Base-by-base conservation (phyloP, 1,284 basidiomycete genomes). In the Acaromyces ingoldii region DNA sequence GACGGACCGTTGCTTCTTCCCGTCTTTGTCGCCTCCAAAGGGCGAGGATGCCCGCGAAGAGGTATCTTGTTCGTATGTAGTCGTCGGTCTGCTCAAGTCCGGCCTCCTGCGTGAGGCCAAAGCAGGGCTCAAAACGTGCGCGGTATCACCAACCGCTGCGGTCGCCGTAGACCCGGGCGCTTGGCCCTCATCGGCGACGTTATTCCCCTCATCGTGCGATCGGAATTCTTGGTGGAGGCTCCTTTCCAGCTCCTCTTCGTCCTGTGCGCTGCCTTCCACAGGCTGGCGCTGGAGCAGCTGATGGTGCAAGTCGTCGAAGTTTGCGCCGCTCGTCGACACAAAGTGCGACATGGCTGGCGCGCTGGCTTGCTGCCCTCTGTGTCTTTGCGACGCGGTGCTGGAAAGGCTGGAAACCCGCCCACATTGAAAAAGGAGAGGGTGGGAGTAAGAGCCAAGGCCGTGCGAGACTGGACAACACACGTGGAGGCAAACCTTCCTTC, bases 331-430 rank as follows among this genome's bases (percentile, higher is more conserved):
- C 26, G 59, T 53, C 19, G 70, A 71, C 24, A 74, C 64, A 38
- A 74, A 74, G 42, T 70, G 71, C 30, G 71, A 69, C 71, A 74
- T 74, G 46, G 17, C 24, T 17, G 2, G n/a, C 7, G 4, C 13
- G 38, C 36, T 4, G 19, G 3, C 26, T 11, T 17, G 39, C 13
- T 21, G 39, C 24, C 36, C 24, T 17, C 3, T 37, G 7, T 17
- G 36, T 17, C 36, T 22, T 17, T 37, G 24, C 36, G 7, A 37
- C 17, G 36, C 17, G 17, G 36, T 17, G 36, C 36, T n/a, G 36
- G 17, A 37, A 37, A 37, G 36, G 7, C 17, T 3, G 7, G 33
- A 34, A 11, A 34, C 33, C 33, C 3, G 17, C 17, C 17, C 36
- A 37, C 36, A 17, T 37, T 37, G 33, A 34, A 13, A n/a, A 34